Evolutionary conservation across 148 eudicot genomes (phyloP).

Genomic region (Linanthus parryae): DNA sequence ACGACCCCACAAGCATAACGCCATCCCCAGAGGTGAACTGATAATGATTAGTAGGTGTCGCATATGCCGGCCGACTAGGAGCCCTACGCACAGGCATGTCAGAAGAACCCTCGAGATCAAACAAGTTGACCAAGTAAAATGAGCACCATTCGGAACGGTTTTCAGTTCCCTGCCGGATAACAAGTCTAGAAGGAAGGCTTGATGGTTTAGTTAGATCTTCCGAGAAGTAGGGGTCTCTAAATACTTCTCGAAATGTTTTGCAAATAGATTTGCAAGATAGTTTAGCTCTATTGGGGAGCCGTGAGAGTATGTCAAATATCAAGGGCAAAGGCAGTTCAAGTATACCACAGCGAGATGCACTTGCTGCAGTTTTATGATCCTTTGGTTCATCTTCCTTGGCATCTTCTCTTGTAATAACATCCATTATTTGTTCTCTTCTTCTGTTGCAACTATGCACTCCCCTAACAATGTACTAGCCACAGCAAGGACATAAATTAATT

Average conservation of each 20-base stretch:
- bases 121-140: conserved; percentile 8
- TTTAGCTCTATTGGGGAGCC: background rate
- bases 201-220: conserved; percentile 12
- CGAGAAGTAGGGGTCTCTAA: background rate
- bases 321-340: background rate
- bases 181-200: conserved; percentile 10
- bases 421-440: too few species aligned
- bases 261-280: conserved; percentile 1
- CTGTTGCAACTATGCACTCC: too few species aligned
- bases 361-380: too few species aligned
- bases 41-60: background rate
- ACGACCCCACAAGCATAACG: conserved; percentile 15
- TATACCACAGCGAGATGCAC: too few species aligned
- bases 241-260: background rate
- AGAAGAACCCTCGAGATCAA: conserved; percentile 9
- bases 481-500: too few species aligned
- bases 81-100: conserved; percentile 5
- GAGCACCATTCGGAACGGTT: background rate
- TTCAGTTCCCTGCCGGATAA: conserved; percentile 18
- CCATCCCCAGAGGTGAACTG: background rate
- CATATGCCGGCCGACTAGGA: background rate
- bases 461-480: too few species aligned
- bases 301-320: background rate
- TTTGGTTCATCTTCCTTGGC: too few species aligned
- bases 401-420: too few species aligned